Conservation (phyloP, 2,329 filamentous ascomycete species). For the Stachybotrys chartarum region DNA sequence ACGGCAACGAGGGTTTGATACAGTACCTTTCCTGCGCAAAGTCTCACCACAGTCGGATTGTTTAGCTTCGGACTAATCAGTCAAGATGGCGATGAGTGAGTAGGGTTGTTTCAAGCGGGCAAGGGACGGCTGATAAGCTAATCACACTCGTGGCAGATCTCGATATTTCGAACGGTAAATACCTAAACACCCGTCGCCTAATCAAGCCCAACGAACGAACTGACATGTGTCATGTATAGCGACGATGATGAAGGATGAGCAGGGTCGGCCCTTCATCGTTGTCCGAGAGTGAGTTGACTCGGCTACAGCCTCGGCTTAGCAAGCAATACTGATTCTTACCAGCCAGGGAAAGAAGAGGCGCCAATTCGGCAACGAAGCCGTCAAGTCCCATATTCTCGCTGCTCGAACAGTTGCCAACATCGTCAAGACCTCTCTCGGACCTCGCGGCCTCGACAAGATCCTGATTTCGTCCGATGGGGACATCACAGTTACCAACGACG, state of each 20-base stretch:
- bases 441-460: conserved; percentile 96
- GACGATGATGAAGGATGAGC: conserved; percentile 88
- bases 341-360: conserved; percentile 98
- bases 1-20: not conserved
- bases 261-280: conserved; percentile 94
- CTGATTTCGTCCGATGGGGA: conserved; percentile 97
- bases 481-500: conserved; percentile 98
- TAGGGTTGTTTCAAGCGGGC: conserved; percentile 4
- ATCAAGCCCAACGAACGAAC: conserved; percentile 9
- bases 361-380: conserved; percentile 91
- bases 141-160: conserved; percentile 51
- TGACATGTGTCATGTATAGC: conserved; percentile 31
- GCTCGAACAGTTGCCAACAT: conserved; percentile 95
- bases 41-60: not conserved
- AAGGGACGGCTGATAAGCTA: conserved; percentile 17
- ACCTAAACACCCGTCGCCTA: conserved; percentile 4
- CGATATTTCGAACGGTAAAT: conserved; percentile 74
- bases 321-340: conserved; percentile 12
- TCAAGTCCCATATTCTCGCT: conserved; percentile 96
- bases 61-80: not conserved
- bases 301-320: not conserved
- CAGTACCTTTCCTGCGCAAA: not conserved
- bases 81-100: conserved; percentile 33
- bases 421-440: conserved; percentile 93
- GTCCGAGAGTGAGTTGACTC: conserved; percentile 76